Evolutionary conservation across 129 eudicot species (phyloP).

Genomic region (Flaveria linearis): DNA sequence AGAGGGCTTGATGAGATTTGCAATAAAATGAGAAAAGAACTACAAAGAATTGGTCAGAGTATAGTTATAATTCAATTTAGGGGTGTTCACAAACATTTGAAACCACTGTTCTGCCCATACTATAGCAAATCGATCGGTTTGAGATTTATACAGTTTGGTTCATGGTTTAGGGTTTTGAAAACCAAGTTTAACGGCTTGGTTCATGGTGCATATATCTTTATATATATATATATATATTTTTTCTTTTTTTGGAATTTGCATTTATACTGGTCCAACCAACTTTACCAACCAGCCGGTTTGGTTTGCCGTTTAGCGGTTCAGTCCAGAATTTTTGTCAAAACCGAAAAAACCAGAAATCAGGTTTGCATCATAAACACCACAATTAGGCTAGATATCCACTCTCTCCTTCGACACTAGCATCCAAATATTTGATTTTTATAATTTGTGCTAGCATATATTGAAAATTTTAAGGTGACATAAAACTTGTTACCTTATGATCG

Average conservation of each 20-base stretch:
- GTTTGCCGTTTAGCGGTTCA: background rate
- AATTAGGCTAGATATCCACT: background rate
- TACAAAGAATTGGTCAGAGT: background rate
- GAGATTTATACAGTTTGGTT: background rate
- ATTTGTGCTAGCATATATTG: background rate
- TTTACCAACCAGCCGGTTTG: background rate
- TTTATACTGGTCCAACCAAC: background rate
- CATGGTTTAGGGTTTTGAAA: background rate
- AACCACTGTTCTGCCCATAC: background rate
- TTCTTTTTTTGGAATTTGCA: background rate
- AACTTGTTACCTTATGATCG: slow-evolving; percentile 75
- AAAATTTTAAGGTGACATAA: background rate
- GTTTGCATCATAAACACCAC: background rate
- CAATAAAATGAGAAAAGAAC: background rate
- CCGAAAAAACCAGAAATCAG: background rate
- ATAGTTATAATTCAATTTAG: background rate
- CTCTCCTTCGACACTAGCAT: slow-evolving; percentile 2
- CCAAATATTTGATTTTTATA: background rate
- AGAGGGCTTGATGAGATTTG: background rate
- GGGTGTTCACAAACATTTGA: background rate
- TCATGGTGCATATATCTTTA: background rate
- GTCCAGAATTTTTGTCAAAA: background rate
- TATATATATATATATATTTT: too few species aligned
- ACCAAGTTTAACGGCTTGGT: background rate
- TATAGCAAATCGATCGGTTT: background rate